Conservation (phyloP, 2,329 filamentous ascomycete genomes). For the Rutstroemia sydowiana region DNA sequence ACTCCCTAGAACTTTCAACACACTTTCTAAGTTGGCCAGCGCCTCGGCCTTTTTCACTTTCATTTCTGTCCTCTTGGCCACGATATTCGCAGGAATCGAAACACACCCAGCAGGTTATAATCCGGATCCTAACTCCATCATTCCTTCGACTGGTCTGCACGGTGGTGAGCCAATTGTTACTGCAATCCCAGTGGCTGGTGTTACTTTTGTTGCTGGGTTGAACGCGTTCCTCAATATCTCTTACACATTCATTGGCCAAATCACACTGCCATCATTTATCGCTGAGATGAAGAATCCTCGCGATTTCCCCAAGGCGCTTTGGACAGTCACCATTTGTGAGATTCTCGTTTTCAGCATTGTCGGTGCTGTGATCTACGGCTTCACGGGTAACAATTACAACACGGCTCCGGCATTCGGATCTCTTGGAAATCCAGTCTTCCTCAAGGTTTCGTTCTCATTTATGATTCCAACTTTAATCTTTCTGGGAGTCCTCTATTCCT, state of each 20-base stretch:
- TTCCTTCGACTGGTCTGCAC: conserved; percentile 19
- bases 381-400: conserved; percentile 83
- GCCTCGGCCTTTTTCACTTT: conserved; percentile 83
- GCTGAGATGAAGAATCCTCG: conserved; percentile 78
- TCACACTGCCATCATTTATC: conserved; percentile 89
- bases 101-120: conserved; percentile 63
- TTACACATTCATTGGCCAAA: conserved; percentile 94
- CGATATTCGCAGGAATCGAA: conserved; percentile 74
- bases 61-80: conserved; percentile 75
- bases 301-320: conserved; percentile 90
- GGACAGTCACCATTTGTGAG: conserved; percentile 83
- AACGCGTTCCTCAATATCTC: conserved; percentile 91
- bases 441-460: conserved; percentile 87
- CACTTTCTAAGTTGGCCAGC: conserved; percentile 71
- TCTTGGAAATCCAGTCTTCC: conserved; percentile 63
- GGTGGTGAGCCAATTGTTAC: conserved; percentile 60
- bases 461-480: conserved; percentile 96
- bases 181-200: conserved; percentile 57
- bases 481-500: conserved; percentile 83
- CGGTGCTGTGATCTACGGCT: conserved; percentile 75
- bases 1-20: conserved; percentile 76
- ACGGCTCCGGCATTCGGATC: conserved; percentile 83
- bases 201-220: conserved; percentile 75
- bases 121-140: conserved; percentile 35
- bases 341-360: conserved; percentile 80